Conservation (phyloP, 345 rosid species). For the Anastatica hierochuntica region DNA sequence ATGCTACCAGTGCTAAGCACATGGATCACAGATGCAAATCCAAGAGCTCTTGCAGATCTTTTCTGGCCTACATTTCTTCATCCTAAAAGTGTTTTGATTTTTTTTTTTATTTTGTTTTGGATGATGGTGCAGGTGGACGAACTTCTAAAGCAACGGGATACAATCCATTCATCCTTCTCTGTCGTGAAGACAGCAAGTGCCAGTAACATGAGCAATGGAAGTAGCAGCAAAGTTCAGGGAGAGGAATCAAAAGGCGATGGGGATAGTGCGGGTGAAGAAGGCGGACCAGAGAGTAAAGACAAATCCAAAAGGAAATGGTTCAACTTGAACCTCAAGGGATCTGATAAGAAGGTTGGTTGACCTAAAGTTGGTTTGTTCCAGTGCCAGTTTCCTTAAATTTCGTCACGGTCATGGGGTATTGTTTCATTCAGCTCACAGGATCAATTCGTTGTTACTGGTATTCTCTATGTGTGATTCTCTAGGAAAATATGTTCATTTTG, state of each 20-base stretch:
- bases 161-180: conserved; percentile 64
- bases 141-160: conserved; percentile 75
- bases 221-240: conserved; percentile 52
- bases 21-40: too few species aligned
- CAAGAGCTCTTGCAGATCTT: background rate
- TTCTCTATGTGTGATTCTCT: background rate
- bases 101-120: background rate
- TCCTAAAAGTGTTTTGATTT: background rate
- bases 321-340: conserved; percentile 75
- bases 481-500: conserved; percentile 1
- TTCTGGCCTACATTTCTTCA: background rate
- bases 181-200: conserved; percentile 31
- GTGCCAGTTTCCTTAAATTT: too few species aligned
- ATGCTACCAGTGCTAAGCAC: too few species aligned
- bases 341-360: conserved; percentile 64
- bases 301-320: conserved; percentile 96
- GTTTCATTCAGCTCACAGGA: conserved; percentile 6
- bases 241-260: conserved; percentile 44
- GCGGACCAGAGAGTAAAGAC: conserved; percentile 67
- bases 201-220: conserved; percentile 44
- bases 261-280: conserved; percentile 66
- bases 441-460: background rate
- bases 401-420: background rate
- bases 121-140: conserved; percentile 63
- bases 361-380: background rate